phyloP scores from a whole-genome alignment of 1,139 yeast species.

The Magnusiomyces magnusii region DNA sequence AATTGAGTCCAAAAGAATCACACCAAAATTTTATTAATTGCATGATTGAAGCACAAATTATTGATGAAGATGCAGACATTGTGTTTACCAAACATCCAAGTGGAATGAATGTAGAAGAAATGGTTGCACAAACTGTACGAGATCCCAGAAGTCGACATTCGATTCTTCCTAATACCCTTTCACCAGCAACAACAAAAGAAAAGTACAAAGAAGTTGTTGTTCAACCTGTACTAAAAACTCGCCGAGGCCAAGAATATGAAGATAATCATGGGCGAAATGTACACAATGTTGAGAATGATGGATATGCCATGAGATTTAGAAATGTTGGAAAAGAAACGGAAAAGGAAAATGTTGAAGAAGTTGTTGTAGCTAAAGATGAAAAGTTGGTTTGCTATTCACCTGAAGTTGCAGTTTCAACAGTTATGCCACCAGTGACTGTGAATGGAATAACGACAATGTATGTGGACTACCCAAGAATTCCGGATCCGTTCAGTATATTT shows the following conservation, averaged over 20 bases:
- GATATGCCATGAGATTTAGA: no score
- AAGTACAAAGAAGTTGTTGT: constrained; percentile 60
- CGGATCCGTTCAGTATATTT: not conserved
- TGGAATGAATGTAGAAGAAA: not conserved
- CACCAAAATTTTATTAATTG: constrained; percentile 52
- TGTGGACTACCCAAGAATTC: not conserved
- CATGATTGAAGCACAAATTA: constrained; percentile 12
- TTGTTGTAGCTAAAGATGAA: no score
- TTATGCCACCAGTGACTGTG: not conserved
- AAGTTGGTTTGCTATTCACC: not conserved
- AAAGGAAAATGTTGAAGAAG: no score
- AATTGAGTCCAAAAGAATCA: constrained; percentile 54
- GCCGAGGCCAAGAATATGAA: not conserved
- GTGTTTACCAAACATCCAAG: constrained; percentile 34
- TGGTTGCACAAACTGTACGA: not conserved
- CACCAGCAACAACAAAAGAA: constrained; percentile 86
- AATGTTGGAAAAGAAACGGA: not conserved
- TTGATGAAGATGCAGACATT: not conserved
- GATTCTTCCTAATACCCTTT: constrained; percentile 62
- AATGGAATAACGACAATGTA: not conserved
- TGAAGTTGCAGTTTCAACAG: not conserved
- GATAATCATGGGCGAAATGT: not conserved
- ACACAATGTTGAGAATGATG: no score
- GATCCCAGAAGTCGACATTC: not conserved
- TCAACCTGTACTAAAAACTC: not conserved